These are phyloP conservation scores for Phytophthora cryptogea DNA, from an alignment of 352 stramenopile species.

Conservation along the genomic window DNA sequence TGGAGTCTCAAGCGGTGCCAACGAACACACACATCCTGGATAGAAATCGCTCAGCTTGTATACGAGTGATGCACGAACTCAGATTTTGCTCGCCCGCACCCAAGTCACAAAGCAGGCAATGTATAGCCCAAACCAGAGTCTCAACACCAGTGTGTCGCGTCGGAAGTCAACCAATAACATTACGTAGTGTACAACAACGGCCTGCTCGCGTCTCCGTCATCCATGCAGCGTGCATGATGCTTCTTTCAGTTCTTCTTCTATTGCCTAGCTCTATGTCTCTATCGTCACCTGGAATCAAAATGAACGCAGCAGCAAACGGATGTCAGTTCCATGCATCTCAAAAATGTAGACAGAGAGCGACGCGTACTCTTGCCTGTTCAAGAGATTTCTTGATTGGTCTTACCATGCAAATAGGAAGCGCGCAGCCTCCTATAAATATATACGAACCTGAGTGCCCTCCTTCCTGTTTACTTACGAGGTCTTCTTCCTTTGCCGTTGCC, in stretches of 20 bases:
- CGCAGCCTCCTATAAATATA: conserved; percentile 55
- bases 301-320: conserved; percentile 9
- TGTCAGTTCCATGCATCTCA: conserved; percentile 19
- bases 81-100: conserved; percentile 17
- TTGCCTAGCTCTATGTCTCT: conserved; percentile 36
- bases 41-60: conserved; percentile 73
- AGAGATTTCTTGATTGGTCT: conserved; percentile 39
- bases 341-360: conserved; percentile 11
- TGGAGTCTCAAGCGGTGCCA: conserved; percentile 58
- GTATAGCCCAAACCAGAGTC: conserved; percentile 5
- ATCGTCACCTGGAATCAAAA: conserved; percentile 23
- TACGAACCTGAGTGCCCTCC: conserved; percentile 47
- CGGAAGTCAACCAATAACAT: conserved; percentile 32
- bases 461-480: conserved; percentile 37
- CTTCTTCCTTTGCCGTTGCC: conserved; percentile 15
- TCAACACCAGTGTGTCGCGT: conserved; percentile 16
- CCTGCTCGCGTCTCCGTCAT: conserved; percentile 11
- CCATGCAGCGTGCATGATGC: conserved; percentile 8
- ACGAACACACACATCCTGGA: conserved; percentile 60
- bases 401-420: conserved; percentile 51
- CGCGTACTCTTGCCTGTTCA: conserved; percentile 20
- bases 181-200: conserved; percentile 40
- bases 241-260: conserved; percentile 27
- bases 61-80: conserved; percentile 45
- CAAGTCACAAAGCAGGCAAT: conserved; percentile 10